Percentiles rank a stretch among this genome's conserved stretches.
Evolutionary conservation across 768 basidiomycete genomes (phyloP).

Genomic region (Mycena olivaceomarginata): DNA sequence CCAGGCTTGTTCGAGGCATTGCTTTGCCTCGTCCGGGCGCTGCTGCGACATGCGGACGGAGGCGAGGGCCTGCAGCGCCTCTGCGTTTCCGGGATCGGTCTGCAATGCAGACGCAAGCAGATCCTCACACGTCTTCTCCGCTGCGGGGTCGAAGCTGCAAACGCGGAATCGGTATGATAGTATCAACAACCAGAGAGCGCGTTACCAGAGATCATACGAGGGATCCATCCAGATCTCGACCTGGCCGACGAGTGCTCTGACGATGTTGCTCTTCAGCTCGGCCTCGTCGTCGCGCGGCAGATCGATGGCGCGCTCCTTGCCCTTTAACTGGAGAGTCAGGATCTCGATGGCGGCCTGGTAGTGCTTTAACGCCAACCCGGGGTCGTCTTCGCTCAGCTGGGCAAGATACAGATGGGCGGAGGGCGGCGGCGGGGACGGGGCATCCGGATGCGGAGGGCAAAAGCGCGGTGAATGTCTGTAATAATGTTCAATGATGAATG

Average conservation of each 20-base stretch:
- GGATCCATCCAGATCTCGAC: conserved; percentile 99
- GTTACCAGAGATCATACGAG: conserved; percentile 89
- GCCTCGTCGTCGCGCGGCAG: conserved; percentile 67
- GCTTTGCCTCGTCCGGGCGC: conserved; percentile 87
- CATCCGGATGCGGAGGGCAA: conserved; percentile 77
- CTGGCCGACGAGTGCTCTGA: conserved; percentile 90
- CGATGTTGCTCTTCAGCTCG: conserved; percentile 80
- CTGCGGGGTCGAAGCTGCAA: conserved; percentile 85
- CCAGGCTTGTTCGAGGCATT: conserved; percentile 82
- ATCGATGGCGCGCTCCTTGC: conserved; percentile 75
- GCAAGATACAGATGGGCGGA: conserved; percentile 94
- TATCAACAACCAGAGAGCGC: background rate
- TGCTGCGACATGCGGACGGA: conserved; percentile 94
- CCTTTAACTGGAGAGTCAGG: conserved; percentile 81
- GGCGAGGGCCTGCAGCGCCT: conserved; percentile 87
- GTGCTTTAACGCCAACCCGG: conserved; percentile 81
- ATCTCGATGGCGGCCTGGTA: conserved; percentile 90
- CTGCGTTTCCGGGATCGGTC: conserved; percentile 84
- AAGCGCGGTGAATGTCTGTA: conserved; percentile 77
- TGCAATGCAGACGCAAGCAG: conserved; percentile 84
- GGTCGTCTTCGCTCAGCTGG: conserved; percentile 87
- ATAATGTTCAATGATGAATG: conserved; percentile 21
- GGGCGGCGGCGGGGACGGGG: conserved; percentile 78
- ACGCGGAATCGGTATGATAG: conserved; percentile 5
- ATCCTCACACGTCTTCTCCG: conserved; percentile 88